Evolutionary conservation across 2,329 filamentous ascomycete species (phyloP).

Genomic region (Colletotrichum tanaceti): DNA sequence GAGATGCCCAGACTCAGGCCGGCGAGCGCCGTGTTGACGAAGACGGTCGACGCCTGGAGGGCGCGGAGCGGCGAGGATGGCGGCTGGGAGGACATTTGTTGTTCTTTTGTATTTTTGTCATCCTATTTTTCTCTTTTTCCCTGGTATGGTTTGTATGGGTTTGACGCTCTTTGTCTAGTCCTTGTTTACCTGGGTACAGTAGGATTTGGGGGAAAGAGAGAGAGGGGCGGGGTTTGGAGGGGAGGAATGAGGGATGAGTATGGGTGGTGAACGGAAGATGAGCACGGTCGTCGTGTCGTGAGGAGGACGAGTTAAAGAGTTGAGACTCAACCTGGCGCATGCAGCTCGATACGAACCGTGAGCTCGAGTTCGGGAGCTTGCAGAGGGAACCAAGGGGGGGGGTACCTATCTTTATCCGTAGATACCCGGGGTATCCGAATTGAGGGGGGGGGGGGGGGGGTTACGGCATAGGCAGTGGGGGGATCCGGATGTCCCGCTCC

Average conservation of each 20-base stretch:
- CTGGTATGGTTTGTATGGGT: too few relatives aligned
- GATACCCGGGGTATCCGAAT: too few relatives aligned
- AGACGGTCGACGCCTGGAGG: slow-evolving; percentile 63
- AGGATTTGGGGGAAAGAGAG: too few relatives aligned
- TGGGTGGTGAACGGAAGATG: background rate
- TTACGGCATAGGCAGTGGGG: background rate
- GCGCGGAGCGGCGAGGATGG: slow-evolving; percentile 50
- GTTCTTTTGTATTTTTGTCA: too few relatives aligned
- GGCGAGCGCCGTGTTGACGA: slow-evolving; percentile 58
- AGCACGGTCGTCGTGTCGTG: background rate
- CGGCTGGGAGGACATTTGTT: slow-evolving; percentile 18
- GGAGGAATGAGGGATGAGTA: too few relatives aligned
- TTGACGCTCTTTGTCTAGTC: too few relatives aligned
- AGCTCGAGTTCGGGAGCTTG: slow-evolving; percentile 3
- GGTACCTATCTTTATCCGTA: too few relatives aligned
- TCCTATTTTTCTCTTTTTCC: too few relatives aligned
- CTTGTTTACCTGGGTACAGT: too few relatives aligned
- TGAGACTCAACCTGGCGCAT: background rate
- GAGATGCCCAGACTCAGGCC: slow-evolving; percentile 56
- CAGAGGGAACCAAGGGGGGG: background rate
- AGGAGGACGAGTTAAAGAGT: background rate
- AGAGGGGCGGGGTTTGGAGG: too few relatives aligned
- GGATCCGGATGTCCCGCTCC: background rate
- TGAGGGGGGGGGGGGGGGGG: too few relatives aligned
- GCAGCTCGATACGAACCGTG: background rate